Evolutionary conservation across 805 yeast genomes (phyloP).

Genomic region (Zygosaccharomyces bailii): DNA sequence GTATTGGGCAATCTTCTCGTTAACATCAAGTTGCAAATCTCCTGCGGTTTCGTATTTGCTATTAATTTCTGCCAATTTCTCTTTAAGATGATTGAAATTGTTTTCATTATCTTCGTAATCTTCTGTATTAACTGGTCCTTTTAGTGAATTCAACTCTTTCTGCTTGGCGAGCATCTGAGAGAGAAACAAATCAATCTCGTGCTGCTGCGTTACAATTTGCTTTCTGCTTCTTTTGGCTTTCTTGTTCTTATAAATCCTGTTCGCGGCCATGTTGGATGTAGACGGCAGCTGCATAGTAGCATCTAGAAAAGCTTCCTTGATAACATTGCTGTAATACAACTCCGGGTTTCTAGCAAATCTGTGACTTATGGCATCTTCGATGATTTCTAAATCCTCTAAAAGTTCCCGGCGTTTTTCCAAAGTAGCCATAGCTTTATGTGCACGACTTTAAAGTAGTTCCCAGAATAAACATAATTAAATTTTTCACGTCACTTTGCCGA

Average conservation of each 20-base stretch:
- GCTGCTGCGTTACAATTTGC: conserved; percentile 59
- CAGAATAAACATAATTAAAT: too few species aligned
- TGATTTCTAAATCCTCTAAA: conserved; percentile 64
- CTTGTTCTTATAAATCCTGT: conserved; percentile 33
- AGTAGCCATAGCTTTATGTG: conserved; percentile 7
- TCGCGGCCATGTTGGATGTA: conserved; percentile 24
- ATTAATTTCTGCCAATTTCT: conserved; percentile 12
- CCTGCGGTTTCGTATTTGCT: conserved; percentile 22
- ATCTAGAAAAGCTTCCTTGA: conserved; percentile 7
- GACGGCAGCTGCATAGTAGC: conserved; percentile 11
- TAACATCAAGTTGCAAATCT: conserved; percentile 21
- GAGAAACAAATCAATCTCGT: conserved; percentile 57
- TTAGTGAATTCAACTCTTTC: conserved; percentile 18
- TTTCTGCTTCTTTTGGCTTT: conserved; percentile 43
- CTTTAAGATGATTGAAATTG: conserved; percentile 30
- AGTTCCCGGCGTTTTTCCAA: conserved; percentile 40
- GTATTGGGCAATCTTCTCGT: conserved; percentile 18
- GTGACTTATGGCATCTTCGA: conserved; percentile 63
- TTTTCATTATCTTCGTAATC: conserved; percentile 34
- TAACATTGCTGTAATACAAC: conserved; percentile 39
- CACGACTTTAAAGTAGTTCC: too few species aligned
- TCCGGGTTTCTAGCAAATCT: conserved; percentile 62
- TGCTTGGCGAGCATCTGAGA: conserved; percentile 43
- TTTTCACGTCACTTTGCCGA: too few species aligned
- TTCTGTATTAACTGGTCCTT: conserved; percentile 29